Conservation (phyloP, 495 filamentous ascomycete species). For the Penicillium psychrofluorescens region DNA sequence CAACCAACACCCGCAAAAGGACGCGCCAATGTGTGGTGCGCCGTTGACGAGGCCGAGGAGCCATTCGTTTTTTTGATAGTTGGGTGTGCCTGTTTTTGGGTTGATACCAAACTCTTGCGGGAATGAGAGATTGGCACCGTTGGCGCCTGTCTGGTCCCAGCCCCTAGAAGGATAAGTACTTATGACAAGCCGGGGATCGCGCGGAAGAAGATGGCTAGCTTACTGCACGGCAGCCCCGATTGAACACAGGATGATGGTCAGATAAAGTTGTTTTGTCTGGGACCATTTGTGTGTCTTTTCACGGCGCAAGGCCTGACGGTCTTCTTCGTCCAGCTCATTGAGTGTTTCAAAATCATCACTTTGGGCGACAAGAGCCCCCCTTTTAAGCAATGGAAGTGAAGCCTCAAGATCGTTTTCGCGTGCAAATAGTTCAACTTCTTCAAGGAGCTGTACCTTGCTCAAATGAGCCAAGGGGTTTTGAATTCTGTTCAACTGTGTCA, state of each 20-base stretch:
- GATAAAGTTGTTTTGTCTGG: constrained; percentile 53
- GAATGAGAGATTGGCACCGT: constrained; percentile 69
- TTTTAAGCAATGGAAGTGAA: constrained; percentile 37
- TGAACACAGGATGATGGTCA: constrained; percentile 62
- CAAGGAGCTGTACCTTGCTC: too few species aligned
- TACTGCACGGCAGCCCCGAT: constrained; percentile 57
- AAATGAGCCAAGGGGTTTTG: too few species aligned
- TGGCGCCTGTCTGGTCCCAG: constrained; percentile 38
- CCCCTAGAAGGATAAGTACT: background rate
- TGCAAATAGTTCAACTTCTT: too few species aligned
- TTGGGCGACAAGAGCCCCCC: constrained; percentile 62
- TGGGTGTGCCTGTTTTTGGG: background rate
- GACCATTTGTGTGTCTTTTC: constrained; percentile 60
- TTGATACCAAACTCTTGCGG: constrained; percentile 39
- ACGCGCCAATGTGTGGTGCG: constrained; percentile 34
- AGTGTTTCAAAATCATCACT: constrained; percentile 45
- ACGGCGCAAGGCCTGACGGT: constrained; percentile 43
- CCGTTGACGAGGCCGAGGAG: constrained; percentile 41
- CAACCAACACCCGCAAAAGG: constrained; percentile 48
- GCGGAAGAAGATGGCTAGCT: constrained; percentile 6
- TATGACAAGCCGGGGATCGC: constrained; percentile 59
- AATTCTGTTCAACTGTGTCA: too few species aligned
- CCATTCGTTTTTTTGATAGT: constrained; percentile 27
- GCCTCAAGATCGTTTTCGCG: too few species aligned
- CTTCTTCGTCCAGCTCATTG: constrained; percentile 45